phyloP scores from a whole-genome alignment of 2,329 filamentous ascomycete species.

The Alternaria sp. region DNA sequence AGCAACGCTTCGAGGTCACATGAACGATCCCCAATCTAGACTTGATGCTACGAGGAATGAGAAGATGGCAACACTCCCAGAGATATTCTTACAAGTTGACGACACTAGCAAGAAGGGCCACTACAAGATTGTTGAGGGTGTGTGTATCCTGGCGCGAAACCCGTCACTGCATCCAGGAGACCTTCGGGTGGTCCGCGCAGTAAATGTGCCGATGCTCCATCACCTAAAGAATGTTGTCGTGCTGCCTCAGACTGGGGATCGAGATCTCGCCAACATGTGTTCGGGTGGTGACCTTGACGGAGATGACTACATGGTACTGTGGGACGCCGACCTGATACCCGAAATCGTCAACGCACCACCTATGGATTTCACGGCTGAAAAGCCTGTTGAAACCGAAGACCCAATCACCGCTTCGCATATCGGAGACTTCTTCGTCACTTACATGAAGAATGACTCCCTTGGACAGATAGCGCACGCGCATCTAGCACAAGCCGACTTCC shows the following conservation, averaged over 20 bases:
- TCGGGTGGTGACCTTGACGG: constrained; percentile 96
- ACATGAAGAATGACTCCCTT: constrained; percentile 90
- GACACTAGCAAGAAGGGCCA: constrained; percentile 61
- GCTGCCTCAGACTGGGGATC: constrained; percentile 82
- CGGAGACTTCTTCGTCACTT: constrained; percentile 84
- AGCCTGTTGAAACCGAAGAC: constrained; percentile 63
- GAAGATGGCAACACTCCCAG: constrained; percentile 64
- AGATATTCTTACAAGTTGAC: constrained; percentile 89
- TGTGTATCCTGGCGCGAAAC: constrained; percentile 88
- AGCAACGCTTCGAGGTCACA: constrained; percentile 75
- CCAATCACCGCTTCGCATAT: constrained; percentile 78
- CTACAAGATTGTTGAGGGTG: constrained; percentile 73
- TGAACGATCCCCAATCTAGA: constrained; percentile 55
- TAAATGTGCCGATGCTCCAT: constrained; percentile 74
- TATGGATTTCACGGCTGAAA: constrained; percentile 76
- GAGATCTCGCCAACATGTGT: constrained; percentile 90
- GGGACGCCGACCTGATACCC: constrained; percentile 76
- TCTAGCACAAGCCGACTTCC: constrained; percentile 75
- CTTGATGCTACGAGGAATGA: constrained; percentile 57
- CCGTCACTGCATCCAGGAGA: constrained; percentile 94
- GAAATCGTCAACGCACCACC: constrained; percentile 73
- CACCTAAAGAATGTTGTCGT: constrained; percentile 88
- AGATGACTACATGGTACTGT: constrained; percentile 94
- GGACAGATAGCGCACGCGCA: constrained; percentile 83
- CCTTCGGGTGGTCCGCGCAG: constrained; percentile 83